phyloP scores from a whole-genome alignment of 345 rosid species.

The Psidium guajava region DNA sequence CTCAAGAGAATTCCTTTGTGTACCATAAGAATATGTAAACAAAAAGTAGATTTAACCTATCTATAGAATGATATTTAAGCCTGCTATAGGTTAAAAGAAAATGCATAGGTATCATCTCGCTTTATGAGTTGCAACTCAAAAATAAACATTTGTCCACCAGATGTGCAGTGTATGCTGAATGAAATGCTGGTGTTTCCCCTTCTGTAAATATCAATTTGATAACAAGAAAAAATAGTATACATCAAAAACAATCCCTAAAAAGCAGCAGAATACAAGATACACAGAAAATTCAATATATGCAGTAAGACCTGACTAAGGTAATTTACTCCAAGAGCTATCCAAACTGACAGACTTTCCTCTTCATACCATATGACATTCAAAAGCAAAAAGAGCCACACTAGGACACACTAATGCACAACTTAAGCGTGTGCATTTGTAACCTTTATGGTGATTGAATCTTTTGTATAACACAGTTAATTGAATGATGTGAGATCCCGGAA shows the following conservation, averaged over 20 bases:
- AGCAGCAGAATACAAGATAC: not conserved
- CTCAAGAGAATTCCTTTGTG: not conserved
- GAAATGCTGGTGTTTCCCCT: not conserved
- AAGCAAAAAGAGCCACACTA: not conserved
- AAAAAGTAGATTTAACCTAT: not conserved
- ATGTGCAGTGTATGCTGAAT: not conserved
- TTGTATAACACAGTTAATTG: not conserved
- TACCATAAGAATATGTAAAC: not conserved
- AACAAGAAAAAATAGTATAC: not conserved
- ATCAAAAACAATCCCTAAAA: not conserved
- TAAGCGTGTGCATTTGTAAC: not conserved
- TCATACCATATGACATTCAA: not conserved
- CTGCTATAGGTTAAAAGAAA: not conserved
- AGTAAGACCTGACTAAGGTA: not conserved
- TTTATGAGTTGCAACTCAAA: not conserved
- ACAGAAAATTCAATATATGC: not conserved
- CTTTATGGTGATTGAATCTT: not conserved
- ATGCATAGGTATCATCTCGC: not conserved
- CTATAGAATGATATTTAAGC: not conserved
- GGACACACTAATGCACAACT: not conserved
- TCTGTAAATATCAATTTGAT: not conserved
- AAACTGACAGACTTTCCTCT: not conserved
- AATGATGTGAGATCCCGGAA: not conserved
- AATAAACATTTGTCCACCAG: not conserved
- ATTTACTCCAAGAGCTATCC: not conserved